Evolutionary conservation across 2,329 filamentous ascomycete species (phyloP).

Genomic region (Cercospora sp.): DNA sequence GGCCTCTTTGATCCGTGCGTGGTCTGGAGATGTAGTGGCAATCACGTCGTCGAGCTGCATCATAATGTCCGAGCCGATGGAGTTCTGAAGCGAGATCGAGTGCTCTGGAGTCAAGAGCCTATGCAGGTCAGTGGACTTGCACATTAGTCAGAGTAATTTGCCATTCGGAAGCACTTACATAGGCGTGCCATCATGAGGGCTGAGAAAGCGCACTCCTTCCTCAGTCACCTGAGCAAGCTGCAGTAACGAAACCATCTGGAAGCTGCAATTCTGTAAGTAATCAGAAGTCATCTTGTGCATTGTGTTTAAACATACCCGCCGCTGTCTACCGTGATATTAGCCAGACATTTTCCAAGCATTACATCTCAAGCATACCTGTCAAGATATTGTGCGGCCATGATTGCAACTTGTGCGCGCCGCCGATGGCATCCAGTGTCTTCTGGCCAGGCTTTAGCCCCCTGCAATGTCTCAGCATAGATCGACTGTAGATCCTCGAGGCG

Average conservation of each 20-base stretch:
- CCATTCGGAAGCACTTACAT: constrained; percentile 57
- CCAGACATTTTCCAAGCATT: constrained; percentile 37
- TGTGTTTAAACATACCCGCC: constrained; percentile 2
- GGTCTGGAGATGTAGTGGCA: constrained; percentile 89
- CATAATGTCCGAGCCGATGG: constrained; percentile 96
- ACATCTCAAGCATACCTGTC: constrained; percentile 57
- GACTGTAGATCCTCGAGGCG: no score
- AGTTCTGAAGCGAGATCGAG: constrained; percentile 93
- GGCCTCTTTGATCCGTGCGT: constrained; percentile 82
- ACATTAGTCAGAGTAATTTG: not conserved
- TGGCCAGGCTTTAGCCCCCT: constrained; percentile 89
- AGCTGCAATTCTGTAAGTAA: constrained; percentile 57
- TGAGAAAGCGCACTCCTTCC: constrained; percentile 92
- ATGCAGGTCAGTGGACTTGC: not conserved
- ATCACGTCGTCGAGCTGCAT: constrained; percentile 99
- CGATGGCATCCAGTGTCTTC: constrained; percentile 78
- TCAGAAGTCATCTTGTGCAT: not conserved
- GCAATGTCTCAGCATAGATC: constrained; percentile 13
- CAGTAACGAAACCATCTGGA: constrained; percentile 97
- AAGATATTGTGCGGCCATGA: constrained; percentile 95
- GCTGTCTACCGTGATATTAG: constrained; percentile 17
- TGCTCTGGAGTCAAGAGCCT: constrained; percentile 88
- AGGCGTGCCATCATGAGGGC: constrained; percentile 88
- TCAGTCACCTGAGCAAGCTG: constrained; percentile 93
- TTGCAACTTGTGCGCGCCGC: constrained; percentile 91